Percentiles rank a stretch among this genome's conserved stretches.
Evolutionary conservation across 192 early-diverging fungal genomes (phyloP).

Genomic region (Coemansia sp.): DNA sequence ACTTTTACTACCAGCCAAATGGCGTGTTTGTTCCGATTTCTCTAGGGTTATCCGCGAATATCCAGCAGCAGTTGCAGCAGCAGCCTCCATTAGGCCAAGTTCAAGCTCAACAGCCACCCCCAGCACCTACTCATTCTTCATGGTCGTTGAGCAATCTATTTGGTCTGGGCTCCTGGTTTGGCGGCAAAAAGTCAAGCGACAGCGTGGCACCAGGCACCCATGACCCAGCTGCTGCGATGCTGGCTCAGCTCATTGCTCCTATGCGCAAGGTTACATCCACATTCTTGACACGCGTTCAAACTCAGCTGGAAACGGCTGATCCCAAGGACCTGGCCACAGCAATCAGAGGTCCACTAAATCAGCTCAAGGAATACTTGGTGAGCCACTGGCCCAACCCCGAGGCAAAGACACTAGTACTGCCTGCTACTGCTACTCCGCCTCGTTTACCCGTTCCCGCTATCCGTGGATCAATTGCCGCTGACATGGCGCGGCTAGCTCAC

Average conservation of each 20-base stretch:
- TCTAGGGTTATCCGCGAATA: conserved; percentile 10
- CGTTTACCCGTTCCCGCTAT: neutral
- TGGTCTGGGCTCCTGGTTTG: conserved; percentile 6
- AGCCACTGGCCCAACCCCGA: conserved; percentile 25
- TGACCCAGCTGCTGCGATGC: neutral
- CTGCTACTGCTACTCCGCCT: neutral
- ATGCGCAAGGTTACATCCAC: conserved; percentile 17
- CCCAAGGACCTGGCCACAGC: conserved; percentile 24
- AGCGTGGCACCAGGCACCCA: neutral
- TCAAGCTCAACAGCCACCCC: neutral
- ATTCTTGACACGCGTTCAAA: conserved; percentile 19
- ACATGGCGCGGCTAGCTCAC: neutral
- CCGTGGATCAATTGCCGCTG: neutral
- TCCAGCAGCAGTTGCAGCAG: conserved; percentile 14
- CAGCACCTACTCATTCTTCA: neutral
- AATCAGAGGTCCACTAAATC: conserved; percentile 26
- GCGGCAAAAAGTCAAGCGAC: neutral
- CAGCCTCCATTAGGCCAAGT: neutral
- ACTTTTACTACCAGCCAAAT: conserved; percentile 37
- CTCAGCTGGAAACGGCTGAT: conserved; percentile 15
- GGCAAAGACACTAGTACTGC: neutral
- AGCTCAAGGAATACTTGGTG: conserved; percentile 26
- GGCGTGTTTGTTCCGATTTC: conserved; percentile 31
- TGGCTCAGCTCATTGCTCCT: conserved; percentile 20
- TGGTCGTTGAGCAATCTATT: conserved; percentile 2